Evolutionary conservation across 1,284 basidiomycete species (phyloP), one percentile per base, ranked within the genome.

Genomic region (Neonothopanus nambi): DNA sequence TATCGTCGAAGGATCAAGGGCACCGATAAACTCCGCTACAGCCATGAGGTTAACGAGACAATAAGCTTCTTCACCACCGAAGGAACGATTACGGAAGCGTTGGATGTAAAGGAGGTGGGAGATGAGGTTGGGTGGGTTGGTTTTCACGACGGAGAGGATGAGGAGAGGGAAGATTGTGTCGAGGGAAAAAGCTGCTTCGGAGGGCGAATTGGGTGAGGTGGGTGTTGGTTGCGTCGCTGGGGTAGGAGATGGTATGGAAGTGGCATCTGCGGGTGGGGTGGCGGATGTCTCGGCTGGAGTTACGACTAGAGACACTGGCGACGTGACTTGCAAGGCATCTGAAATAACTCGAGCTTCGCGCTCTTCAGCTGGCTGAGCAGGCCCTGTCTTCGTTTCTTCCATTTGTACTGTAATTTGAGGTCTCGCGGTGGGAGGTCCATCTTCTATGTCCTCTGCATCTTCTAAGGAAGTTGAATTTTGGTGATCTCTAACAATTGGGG

Each of bases 1-100:
- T 1, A 97, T 93, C 63, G 93, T 91, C 71, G 95, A 92, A 17
- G 51, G 30, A 39, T 56, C 55, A 20, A 56, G 37, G 6, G 41
- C 51, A 3, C 55, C 57, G 38, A 98, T 73, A 67, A 97, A 98
- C 64, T 96, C 93, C 2, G 92, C 91, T 1, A 95, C 94, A 5
- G 95, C 95, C 72, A 95, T 86, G 28, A 96, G 76, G 68, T 97
- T 98, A 66, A 97, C 91, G 26, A 96, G 78, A 59, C 94, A 97
- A 66, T 95, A 98, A 50, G 84, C 86, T 59, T 92, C 90, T 65
- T 97, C 93, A 1, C 93, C 93, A 3, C 86, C 91, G 41, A 89
- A 76, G 3, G 82, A 76, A 49, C 88, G 84, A 59, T 82, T 81
- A 23, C 93, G 77, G 71, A 93, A 98, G 18, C 95, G 83, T 61